A percentile compares a stretch with the other conserved stretches of the same genome.
phyloP scores from a whole-genome alignment of 495 filamentous ascomycete species.

The Hypoxylon perforatum region DNA sequence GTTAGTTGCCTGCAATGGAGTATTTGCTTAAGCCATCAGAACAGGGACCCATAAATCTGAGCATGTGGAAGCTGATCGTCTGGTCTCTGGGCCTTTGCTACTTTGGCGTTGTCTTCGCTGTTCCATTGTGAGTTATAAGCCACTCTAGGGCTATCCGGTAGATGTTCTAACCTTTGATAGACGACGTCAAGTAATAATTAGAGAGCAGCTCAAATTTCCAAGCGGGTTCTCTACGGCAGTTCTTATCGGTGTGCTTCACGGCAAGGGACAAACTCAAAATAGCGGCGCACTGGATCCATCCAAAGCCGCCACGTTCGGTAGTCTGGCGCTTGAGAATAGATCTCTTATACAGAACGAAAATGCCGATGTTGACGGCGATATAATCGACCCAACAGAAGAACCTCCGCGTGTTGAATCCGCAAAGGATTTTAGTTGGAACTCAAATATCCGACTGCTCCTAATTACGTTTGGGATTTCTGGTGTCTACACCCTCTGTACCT shows the following conservation, averaged over 20 bases:
- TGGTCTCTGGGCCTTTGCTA: slow-evolving; percentile 94
- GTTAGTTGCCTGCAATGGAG: slow-evolving; percentile 84
- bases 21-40: slow-evolving; percentile 81
- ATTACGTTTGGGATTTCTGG: slow-evolving; percentile 64
- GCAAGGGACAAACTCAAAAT: slow-evolving; percentile 52
- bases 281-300: slow-evolving; percentile 36
- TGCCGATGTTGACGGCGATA: slow-evolving; percentile 25
- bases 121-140: slow-evolving; percentile 66
- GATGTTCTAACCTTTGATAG: slow-evolving; percentile 46
- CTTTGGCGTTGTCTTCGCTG: slow-evolving; percentile 96
- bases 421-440: slow-evolving; percentile 57
- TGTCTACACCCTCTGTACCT: slow-evolving; percentile 82
- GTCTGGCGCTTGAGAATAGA: slow-evolving; percentile 43
- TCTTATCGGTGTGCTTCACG: slow-evolving; percentile 89
- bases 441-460: slow-evolving; percentile 64
- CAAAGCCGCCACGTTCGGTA: slow-evolving; percentile 47
- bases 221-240: slow-evolving; percentile 94
- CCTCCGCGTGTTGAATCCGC: slow-evolving; percentile 21
- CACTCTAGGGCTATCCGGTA: background rate
- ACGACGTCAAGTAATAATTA: slow-evolving; percentile 87
- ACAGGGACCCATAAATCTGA: slow-evolving; percentile 77
- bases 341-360: slow-evolving; percentile 31
- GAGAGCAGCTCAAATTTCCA: slow-evolving; percentile 92
- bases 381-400: slow-evolving; percentile 3
- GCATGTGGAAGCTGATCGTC: slow-evolving; percentile 79